These are phyloP conservation scores for Solanum megistacrolobum DNA, from an alignment of 257 asterid species.

Conservation along the genomic window DNA sequence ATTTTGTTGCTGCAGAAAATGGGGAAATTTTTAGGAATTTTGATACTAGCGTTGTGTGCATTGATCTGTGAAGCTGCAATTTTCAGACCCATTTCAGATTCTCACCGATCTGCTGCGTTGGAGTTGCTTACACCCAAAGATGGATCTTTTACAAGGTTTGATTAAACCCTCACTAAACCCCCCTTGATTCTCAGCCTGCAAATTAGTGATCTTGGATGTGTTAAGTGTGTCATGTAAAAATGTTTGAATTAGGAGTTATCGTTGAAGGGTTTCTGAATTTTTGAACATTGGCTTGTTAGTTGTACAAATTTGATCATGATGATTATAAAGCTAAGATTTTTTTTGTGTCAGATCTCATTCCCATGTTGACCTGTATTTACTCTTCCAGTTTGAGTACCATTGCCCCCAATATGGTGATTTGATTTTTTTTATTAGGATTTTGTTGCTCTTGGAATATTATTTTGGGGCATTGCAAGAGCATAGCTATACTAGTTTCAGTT, in stretches of 20 bases:
- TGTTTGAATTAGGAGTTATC: neutral
- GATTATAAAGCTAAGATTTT: neutral
- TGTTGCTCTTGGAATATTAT: neutral
- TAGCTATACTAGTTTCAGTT: neutral
- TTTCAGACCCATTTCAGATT: constrained; percentile 63
- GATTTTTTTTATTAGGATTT: neutral
- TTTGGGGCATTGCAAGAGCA: neutral
- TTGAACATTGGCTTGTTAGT: neutral
- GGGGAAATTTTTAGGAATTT: constrained; percentile 39
- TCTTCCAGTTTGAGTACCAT: neutral
- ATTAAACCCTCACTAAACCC: constrained; percentile 25
- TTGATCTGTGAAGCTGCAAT: constrained; percentile 61
- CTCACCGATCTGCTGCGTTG: constrained; percentile 84
- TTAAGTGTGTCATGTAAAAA: neutral
- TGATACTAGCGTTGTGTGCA: constrained; percentile 34
- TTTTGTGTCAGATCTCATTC: neutral
- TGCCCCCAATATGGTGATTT: neutral
- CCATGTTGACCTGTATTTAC: neutral
- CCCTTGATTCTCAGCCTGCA: neutral
- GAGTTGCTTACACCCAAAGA: constrained; percentile 44
- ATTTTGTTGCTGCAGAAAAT: constrained; percentile 24
- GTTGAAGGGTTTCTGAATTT: neutral
- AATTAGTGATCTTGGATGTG: neutral
- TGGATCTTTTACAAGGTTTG: constrained; percentile 67
- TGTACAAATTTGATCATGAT: neutral